These are phyloP conservation scores for Albugo candida DNA, from an alignment of 352 stramenopile species.

Conservation along the genomic window DNA sequence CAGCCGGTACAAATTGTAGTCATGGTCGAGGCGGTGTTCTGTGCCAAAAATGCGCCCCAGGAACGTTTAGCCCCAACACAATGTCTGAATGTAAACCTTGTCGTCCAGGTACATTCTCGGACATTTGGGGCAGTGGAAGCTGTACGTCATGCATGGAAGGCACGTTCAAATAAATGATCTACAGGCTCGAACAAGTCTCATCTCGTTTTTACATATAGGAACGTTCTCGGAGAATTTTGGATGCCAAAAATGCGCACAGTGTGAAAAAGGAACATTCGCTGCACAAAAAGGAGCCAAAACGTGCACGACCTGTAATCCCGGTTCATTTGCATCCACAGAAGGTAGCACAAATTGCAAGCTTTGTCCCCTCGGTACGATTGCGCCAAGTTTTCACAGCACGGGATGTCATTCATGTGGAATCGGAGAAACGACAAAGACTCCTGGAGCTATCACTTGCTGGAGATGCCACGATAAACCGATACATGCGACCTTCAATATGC, in stretches of 20 bases:
- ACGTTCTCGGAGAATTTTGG: conserved; percentile 57
- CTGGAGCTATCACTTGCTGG: conserved; percentile 24
- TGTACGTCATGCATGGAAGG: conserved; percentile 22
- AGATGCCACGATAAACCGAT: conserved; percentile 36
- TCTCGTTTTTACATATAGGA: conserved; percentile 7
- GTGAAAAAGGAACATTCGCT: conserved; percentile 33
- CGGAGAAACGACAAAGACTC: conserved; percentile 39
- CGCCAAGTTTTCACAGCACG: conserved; percentile 17
- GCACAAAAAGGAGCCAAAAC: conserved; percentile 20
- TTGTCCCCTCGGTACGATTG: conserved; percentile 43
- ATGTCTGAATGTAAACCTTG: conserved; percentile 47
- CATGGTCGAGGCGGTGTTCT: conserved; percentile 40
- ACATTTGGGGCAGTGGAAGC: conserved; percentile 16
- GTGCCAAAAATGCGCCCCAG: conserved; percentile 38
- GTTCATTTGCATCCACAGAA: conserved; percentile 21
- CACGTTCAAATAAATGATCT: too few species aligned
- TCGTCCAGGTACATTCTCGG: conserved; percentile 39
- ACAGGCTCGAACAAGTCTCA: too few species aligned
- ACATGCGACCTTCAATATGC: conserved; percentile 57
- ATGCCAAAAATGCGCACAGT: conserved; percentile 35
- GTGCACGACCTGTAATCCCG: conserved; percentile 34
- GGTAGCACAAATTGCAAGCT: conserved; percentile 26
- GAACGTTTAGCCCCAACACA: conserved; percentile 32
- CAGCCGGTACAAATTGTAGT: conserved; percentile 32
- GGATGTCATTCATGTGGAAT: conserved; percentile 61